Evolutionary conservation across 129 eudicot species (phyloP).

Genomic region (Tanacetum coccineum): DNA sequence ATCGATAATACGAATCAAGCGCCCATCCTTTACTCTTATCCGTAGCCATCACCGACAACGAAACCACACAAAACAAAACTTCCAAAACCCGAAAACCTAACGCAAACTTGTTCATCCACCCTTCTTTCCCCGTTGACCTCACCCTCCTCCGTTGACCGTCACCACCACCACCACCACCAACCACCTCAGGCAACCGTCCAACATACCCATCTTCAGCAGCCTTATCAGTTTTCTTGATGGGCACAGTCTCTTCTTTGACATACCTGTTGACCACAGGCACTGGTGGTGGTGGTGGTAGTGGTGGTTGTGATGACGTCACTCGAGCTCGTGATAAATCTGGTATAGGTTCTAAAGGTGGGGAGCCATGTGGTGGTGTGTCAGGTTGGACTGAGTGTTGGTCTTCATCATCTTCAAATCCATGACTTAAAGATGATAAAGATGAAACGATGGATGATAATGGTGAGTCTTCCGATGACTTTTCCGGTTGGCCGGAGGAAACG

Average conservation of each 20-base stretch:
- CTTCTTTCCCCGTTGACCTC: conserved; percentile 38
- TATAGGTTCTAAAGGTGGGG: conserved; percentile 31
- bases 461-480: conserved; percentile 35
- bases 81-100: conserved; percentile 78
- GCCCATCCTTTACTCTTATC: conserved; percentile 90
- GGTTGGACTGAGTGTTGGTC: neutral
- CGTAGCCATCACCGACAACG: conserved; percentile 89
- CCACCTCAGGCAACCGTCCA: conserved; percentile 23
- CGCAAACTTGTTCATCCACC: conserved; percentile 54
- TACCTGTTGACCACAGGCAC: conserved; percentile 40
- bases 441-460: conserved; percentile 27
- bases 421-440: conserved; percentile 40
- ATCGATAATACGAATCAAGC: conserved; percentile 77
- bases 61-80: conserved; percentile 59
- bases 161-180: conserved; percentile 23
- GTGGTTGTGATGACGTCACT: neutral
- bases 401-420: conserved; percentile 29
- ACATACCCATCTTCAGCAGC: conserved; percentile 36
- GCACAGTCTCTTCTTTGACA: conserved; percentile 35
- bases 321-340: conserved; percentile 30
- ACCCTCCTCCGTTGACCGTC: conserved; percentile 27
- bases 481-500: conserved; percentile 33
- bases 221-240: conserved; percentile 33
- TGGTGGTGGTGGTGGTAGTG: conserved; percentile 15
- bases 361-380: conserved; percentile 13